A percentile compares a stretch with the other conserved stretches of the same genome.
phyloP scores from a whole-genome alignment of 306 rosid genomes.

The Lagenaria siceraria region DNA sequence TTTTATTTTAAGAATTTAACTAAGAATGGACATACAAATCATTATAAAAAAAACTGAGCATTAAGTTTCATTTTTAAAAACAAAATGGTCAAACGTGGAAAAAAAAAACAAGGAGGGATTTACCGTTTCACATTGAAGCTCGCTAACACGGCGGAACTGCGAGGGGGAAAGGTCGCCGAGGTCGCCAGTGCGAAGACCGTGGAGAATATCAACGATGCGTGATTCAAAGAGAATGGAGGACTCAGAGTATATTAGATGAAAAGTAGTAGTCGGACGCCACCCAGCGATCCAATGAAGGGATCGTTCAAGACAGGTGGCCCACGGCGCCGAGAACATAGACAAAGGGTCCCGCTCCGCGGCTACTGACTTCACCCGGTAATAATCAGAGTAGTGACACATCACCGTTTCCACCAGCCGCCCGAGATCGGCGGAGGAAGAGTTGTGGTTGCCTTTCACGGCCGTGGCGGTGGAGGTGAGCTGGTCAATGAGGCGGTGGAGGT shows the following conservation, averaged over 20 bases:
- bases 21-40: too few species aligned
- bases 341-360: slow-evolving; percentile 44
- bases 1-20: too few species aligned
- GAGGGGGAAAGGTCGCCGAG: slow-evolving; percentile 72
- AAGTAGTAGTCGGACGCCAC: slow-evolving; percentile 82
- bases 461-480: slow-evolving; percentile 25
- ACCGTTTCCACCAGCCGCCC: slow-evolving; percentile 27
- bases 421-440: neutral
- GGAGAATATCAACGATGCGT: slow-evolving; percentile 55
- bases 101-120: too few species aligned
- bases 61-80: too few species aligned
- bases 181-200: slow-evolving; percentile 58
- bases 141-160: slow-evolving; percentile 62
- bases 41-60: too few species aligned
- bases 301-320: slow-evolving; percentile 68
- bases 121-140: slow-evolving; percentile 70
- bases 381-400: slow-evolving; percentile 44
- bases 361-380: slow-evolving; percentile 30
- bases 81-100: too few species aligned
- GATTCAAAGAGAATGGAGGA: slow-evolving; percentile 68
- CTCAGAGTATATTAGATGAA: slow-evolving; percentile 71
- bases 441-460: slow-evolving; percentile 13
- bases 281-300: slow-evolving; percentile 74
- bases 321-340: slow-evolving; percentile 34
- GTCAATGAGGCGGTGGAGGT: slow-evolving; percentile 19